Evolutionary conservation across 257 asterid species (phyloP).

Genomic region (Solanum pinnatisectum): DNA sequence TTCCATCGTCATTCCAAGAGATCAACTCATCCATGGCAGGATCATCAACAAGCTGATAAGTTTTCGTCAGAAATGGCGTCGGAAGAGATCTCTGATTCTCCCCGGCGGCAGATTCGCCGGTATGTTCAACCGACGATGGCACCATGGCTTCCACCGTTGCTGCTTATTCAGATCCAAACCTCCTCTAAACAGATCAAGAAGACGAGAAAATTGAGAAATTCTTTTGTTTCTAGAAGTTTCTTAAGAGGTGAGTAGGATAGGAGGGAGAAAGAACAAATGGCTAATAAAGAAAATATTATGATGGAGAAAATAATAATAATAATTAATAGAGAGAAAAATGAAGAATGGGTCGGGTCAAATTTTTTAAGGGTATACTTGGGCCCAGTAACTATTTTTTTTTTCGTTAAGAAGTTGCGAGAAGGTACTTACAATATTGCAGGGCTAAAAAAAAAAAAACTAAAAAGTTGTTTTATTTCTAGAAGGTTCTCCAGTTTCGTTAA

Average conservation of each 20-base stretch:
- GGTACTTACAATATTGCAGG: not conserved
- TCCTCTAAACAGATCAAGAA: not conserved
- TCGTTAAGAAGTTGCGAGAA: constrained; percentile 15
- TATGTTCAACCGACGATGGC: constrained; percentile 23
- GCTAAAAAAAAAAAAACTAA: not conserved
- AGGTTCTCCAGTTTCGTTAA: not conserved
- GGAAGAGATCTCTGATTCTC: constrained; percentile 57
- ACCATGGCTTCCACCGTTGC: not conserved
- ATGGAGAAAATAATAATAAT: not conserved
- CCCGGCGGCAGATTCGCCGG: constrained; percentile 31
- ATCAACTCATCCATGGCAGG: constrained; percentile 52
- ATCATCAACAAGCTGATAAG: constrained; percentile 76
- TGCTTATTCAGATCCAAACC: not conserved
- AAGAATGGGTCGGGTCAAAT: not conserved
- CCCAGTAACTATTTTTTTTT: not conserved
- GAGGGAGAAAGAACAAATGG: not conserved
- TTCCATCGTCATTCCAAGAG: constrained; percentile 88
- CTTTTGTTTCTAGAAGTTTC: constrained; percentile 23
- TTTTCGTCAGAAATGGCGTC: constrained; percentile 80
- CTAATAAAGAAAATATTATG: not conserved
- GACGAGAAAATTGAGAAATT: not conserved
- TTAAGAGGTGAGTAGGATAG: not conserved
- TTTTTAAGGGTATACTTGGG: not conserved
- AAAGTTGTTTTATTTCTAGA: not conserved
- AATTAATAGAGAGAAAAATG: not conserved